Conservation (phyloP, 352 stramenopile genomes). For the Pythium insidiosum region DNA sequence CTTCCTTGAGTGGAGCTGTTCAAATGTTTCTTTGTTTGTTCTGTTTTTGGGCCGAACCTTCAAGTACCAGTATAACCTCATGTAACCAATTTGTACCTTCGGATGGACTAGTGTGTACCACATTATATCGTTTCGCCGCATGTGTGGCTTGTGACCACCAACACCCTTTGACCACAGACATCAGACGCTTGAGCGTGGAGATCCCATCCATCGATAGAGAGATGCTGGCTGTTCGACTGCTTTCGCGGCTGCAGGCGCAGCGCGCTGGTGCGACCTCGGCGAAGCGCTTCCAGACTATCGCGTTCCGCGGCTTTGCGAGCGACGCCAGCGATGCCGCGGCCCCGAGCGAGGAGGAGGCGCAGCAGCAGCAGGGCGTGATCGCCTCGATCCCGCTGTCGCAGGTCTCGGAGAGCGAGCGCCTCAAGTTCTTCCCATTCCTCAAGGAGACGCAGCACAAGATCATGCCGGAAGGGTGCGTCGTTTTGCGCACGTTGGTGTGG, state of each 20-base stretch:
- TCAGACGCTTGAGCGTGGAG: too few relatives aligned
- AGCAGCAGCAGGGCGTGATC: constrained; percentile 36
- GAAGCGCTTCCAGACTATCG: constrained; percentile 8
- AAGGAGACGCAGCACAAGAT: constrained; percentile 73
- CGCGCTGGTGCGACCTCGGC: constrained; percentile 9
- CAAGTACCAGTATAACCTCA: too few relatives aligned
- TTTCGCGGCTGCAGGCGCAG: constrained; percentile 27
- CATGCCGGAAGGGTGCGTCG: constrained; percentile 50
- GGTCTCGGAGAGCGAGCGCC: constrained; percentile 45
- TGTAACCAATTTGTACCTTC: too few relatives aligned
- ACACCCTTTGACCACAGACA: not conserved
- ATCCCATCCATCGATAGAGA: too few relatives aligned
- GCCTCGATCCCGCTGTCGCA: constrained; percentile 47
- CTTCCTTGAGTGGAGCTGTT: too few relatives aligned
- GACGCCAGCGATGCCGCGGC: constrained; percentile 14
- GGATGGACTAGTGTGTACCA: too few relatives aligned
- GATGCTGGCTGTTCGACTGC: constrained; percentile 55
- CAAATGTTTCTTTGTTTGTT: too few relatives aligned
- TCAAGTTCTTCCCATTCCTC: constrained; percentile 76
- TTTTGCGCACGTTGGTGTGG: too few relatives aligned
- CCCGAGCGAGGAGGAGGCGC: constrained; percentile 5
- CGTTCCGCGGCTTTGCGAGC: constrained; percentile 29
- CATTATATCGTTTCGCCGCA: not conserved
- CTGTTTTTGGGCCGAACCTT: too few relatives aligned
- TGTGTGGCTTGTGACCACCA: constrained; percentile 7